These are phyloP conservation scores for Mycena metata DNA, from an alignment of 768 basidiomycete species.

Conservation along the genomic window DNA sequence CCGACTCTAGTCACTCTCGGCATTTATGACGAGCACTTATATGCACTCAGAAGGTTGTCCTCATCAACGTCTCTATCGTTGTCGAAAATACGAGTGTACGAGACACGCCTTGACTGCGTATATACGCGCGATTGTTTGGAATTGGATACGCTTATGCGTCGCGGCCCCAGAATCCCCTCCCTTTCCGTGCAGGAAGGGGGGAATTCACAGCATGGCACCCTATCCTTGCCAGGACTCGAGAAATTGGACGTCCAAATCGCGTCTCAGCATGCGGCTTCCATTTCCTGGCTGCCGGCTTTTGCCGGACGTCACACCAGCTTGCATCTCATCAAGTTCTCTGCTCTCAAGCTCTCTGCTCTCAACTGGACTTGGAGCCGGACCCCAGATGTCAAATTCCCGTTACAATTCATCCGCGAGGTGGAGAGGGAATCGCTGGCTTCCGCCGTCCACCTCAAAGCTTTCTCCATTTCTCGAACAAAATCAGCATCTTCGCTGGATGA, in stretches of 20 bases:
- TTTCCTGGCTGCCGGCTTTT: constrained; percentile 22
- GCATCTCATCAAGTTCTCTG: constrained; percentile 5
- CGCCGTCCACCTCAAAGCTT: constrained; percentile 1
- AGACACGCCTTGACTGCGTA: not conserved
- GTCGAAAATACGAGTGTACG: constrained; percentile 8
- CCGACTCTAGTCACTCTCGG: not conserved
- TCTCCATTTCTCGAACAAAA: constrained; percentile 1
- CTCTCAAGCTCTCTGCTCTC: not conserved
- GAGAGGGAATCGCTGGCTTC: not conserved
- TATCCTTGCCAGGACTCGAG: constrained; percentile 11
- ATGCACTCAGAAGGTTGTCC: not conserved
- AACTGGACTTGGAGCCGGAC: not conserved
- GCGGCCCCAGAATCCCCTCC: not conserved
- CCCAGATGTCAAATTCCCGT: constrained; percentile 7
- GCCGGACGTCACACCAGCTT: constrained; percentile 6
- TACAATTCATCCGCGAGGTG: constrained; percentile 7
- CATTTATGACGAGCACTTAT: not conserved
- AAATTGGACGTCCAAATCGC: not conserved
- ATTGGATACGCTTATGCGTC: not conserved
- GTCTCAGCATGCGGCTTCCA: not conserved
- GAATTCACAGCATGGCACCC: not conserved
- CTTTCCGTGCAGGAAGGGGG: not conserved
- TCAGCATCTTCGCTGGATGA: not conserved
- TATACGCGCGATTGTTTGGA: not conserved
- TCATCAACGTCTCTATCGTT: constrained; percentile 6